Percentiles rank a stretch among this genome's conserved stretches.
phyloP scores from a whole-genome alignment of 2,329 filamentous ascomycete genomes.

The Venturia nashicola region DNA sequence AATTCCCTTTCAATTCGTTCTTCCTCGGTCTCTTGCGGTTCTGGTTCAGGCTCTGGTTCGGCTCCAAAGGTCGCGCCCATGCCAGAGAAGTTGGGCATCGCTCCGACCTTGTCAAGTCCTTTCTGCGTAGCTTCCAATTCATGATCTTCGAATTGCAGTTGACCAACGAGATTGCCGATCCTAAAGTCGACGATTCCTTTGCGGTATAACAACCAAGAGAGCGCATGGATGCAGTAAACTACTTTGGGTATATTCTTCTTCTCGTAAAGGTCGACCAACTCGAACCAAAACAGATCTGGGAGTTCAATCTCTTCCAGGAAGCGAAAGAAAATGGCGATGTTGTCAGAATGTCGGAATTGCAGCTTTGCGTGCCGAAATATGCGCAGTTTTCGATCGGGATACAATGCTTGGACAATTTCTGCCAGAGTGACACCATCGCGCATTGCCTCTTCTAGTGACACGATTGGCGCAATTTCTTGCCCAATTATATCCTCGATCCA shows the following conservation, averaged over 20 bases:
- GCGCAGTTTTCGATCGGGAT: constrained; percentile 60
- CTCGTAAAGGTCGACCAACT: constrained; percentile 94
- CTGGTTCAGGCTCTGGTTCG: constrained; percentile 62
- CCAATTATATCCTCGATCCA: constrained; percentile 95
- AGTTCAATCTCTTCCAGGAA: constrained; percentile 86
- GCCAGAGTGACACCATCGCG: constrained; percentile 89
- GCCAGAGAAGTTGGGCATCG: constrained; percentile 94
- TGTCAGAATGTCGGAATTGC: constrained; percentile 93
- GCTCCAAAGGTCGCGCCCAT: constrained; percentile 95
- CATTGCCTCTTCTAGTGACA: constrained; percentile 84
- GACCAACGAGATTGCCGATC: constrained; percentile 91
- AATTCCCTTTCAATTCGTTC: constrained; percentile 76
- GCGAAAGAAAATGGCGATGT: constrained; percentile 91
- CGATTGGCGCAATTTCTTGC: constrained; percentile 75
- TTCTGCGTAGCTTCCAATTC: constrained; percentile 96
- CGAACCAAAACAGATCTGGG: constrained; percentile 91
- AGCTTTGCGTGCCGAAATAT: constrained; percentile 80
- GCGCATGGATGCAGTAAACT: constrained; percentile 94
- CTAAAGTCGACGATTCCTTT: constrained; percentile 92
- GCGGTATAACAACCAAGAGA: constrained; percentile 93
- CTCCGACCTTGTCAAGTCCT: constrained; percentile 89
- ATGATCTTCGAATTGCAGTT: constrained; percentile 94
- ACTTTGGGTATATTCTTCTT: constrained; percentile 99
- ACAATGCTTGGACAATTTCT: constrained; percentile 81
- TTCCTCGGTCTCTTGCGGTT: constrained; percentile 73